A percentile compares a stretch with the other conserved stretches of the same genome.
These are phyloP conservation scores for Escallonia rubra DNA, from an alignment of 129 eudicot genomes.

Conservation along the genomic window DNA sequence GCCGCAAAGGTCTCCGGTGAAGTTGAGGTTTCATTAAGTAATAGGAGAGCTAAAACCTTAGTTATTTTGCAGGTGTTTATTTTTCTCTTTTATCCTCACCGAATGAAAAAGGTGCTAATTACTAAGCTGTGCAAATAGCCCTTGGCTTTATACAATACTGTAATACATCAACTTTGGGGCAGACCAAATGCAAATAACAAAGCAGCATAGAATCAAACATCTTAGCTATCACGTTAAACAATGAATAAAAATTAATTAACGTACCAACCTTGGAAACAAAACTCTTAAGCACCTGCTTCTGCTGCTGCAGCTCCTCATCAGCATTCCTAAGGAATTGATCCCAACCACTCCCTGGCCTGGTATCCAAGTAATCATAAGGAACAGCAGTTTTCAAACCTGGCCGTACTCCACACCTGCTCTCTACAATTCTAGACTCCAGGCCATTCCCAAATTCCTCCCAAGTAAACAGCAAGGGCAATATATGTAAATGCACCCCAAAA, in stretches of 20 bases:
- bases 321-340: slow-evolving; percentile 85
- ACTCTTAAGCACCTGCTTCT: slow-evolving; percentile 46
- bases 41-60: no score
- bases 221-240: no score
- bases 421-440: slow-evolving; percentile 61
- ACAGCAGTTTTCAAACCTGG: slow-evolving; percentile 94
- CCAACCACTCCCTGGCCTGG: slow-evolving; percentile 96
- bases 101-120: no score
- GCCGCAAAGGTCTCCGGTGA: no score
- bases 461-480: slow-evolving; percentile 62
- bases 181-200: no score
- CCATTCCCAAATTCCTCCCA: slow-evolving; percentile 41
- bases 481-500: slow-evolving; percentile 74
- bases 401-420: slow-evolving; percentile 68
- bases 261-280: not conserved
- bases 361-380: slow-evolving; percentile 92
- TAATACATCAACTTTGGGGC: no score
- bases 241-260: not conserved
- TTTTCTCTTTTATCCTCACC: no score
- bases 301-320: slow-evolving; percentile 55
- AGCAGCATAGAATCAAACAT: no score
- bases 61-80: no score
- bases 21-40: no score
- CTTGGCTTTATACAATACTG: no score
- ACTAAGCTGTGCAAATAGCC: no score